Evolutionary conservation across 2,329 filamentous ascomycete species (phyloP), one percentile per base, ranked within the genome.

Genomic region (Dothideomycetes sp.): DNA sequence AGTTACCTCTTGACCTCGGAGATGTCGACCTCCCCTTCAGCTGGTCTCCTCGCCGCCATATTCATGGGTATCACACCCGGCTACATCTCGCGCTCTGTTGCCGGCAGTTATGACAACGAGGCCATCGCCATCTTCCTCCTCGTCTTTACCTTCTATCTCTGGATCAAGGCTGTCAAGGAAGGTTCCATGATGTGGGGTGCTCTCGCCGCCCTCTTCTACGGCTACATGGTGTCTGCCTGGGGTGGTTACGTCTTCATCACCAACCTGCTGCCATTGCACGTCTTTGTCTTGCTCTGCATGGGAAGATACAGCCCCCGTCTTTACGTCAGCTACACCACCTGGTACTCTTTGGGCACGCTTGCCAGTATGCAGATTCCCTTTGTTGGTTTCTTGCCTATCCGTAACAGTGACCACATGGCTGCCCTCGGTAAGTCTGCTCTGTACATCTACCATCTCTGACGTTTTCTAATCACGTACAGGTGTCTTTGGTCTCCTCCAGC

Each of bases 181-280:
- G 91, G 91, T 18, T 96, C 91, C 36, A 87, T 94, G 62, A 84
- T 95, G 64, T 98, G 89, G 89, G 89, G 87, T 53, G 88, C 85
- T 25, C 71, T 95, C 48, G 91, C 88, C 53, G 91, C 91, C 30
- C 73, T 98, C 41, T 96, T 93, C 68, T 98, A 98, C 65, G 91
- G 91, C 58, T 98, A 98, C 78, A 98, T 98, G 91, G 91, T 98
- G 49, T 91, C 89, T 34, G 94, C 93, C 13, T 98, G 91, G 91
- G 91, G 91, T 73, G 91, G 91, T 59, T 98, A 98, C 64, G 91
- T 94, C 56, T 98, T 98, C 76, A 98, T 98, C 59, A 98, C 93
- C 47, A 95, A 94, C 62, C 69, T 98, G 65, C 79, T 98, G 45
- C 91, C 91, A 25, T 76, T 98, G 51, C 91, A 98, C 64, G 80